phyloP scores from a whole-genome alignment of 495 filamentous ascomycete species.

The Saxophila tyrrhenica region DNA sequence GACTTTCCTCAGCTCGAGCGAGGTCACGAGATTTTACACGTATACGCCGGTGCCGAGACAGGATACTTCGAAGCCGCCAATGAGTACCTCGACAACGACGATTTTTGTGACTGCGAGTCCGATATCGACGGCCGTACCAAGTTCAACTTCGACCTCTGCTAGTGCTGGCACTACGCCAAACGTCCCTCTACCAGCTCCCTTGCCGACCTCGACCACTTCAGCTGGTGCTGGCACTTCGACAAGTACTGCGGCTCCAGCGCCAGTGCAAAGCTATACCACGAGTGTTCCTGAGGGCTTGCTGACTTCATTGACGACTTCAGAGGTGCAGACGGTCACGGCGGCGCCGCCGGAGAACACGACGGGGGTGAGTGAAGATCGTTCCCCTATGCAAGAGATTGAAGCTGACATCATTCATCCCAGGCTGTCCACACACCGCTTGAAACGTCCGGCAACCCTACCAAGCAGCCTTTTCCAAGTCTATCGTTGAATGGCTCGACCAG shows the following conservation, averaged over 20 bases:
- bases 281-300: conserved; percentile 10
- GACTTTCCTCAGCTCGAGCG: background rate
- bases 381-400: background rate
- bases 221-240: background rate
- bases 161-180: background rate
- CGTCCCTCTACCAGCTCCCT: background rate
- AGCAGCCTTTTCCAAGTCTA: conserved; percentile 9
- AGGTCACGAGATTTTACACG: background rate
- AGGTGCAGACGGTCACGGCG: conserved; percentile 13
- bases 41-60: background rate
- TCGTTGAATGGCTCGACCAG: background rate
- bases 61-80: background rate
- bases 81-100: background rate
- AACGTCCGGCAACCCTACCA: conserved; percentile 10
- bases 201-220: background rate
- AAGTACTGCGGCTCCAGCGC: background rate
- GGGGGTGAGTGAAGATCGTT: conserved; percentile 1
- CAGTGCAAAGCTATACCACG: conserved; percentile 1
- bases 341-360: conserved; percentile 1
- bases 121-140: background rate
- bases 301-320: conserved; percentile 15
- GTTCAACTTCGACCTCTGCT: background rate
- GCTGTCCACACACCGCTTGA: conserved; percentile 12
- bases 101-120: background rate
- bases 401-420: too few relatives aligned